These are phyloP conservation scores for Mycena capillaripes DNA, from an alignment of 768 basidiomycete genomes.

Conservation along the genomic window DNA sequence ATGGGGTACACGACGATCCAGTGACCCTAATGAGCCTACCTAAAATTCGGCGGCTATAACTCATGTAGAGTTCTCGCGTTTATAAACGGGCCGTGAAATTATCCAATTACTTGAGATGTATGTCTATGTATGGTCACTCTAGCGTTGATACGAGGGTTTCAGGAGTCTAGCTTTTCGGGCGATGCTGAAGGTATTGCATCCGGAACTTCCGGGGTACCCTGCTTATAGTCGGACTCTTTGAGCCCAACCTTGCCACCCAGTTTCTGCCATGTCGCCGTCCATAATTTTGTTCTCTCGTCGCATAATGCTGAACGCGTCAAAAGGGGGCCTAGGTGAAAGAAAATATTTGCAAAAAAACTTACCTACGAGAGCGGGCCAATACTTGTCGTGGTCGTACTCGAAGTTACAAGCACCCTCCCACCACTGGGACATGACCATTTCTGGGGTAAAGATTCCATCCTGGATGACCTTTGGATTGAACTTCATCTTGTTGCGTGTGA, in stretches of 20 bases:
- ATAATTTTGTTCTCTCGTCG: slow-evolving; percentile 60
- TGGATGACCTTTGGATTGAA: slow-evolving; percentile 80
- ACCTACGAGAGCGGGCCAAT: slow-evolving; percentile 77
- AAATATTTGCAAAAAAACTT: not conserved
- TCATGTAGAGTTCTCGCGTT: not conserved
- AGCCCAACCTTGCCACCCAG: slow-evolving; percentile 80
- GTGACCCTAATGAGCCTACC: slow-evolving; percentile 1
- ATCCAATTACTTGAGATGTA: slow-evolving; percentile 2
- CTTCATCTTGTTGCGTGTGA: slow-evolving; percentile 81
- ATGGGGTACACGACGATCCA: slow-evolving; percentile 54
- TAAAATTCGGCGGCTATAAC: not conserved
- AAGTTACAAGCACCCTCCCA: slow-evolving; percentile 82
- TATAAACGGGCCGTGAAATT: no score
- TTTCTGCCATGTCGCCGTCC: slow-evolving; percentile 74
- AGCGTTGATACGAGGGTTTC: not conserved
- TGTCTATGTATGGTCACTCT: slow-evolving; percentile 15
- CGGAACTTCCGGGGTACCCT: not conserved
- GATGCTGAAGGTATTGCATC: not conserved
- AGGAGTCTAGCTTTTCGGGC: not conserved
- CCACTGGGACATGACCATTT: slow-evolving; percentile 77
- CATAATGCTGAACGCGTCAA: slow-evolving; percentile 49
- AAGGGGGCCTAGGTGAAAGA: not conserved
- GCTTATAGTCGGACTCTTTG: slow-evolving; percentile 86
- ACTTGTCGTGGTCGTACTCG: slow-evolving; percentile 79
- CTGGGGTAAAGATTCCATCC: slow-evolving; percentile 76